Evolutionary conservation across 768 basidiomycete genomes (phyloP).

Genomic region (Tylopilus vinaceipallidus): DNA sequence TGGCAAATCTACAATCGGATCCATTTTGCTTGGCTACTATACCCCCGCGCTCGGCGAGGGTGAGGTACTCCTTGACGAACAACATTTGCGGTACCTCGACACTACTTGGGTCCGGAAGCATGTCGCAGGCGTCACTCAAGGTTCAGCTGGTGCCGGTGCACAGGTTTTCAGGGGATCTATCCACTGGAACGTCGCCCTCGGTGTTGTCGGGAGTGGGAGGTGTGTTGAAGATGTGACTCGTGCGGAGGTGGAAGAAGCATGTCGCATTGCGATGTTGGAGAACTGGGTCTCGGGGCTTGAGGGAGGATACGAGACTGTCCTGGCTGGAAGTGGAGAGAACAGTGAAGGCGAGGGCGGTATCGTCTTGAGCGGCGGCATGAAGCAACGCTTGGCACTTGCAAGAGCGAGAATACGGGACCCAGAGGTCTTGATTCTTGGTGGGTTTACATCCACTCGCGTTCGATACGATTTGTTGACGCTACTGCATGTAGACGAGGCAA

Average conservation of each 20-base stretch:
- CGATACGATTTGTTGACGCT: neutral
- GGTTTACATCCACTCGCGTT: conserved; percentile 28
- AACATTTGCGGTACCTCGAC: conserved; percentile 75
- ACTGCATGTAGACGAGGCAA: conserved; percentile 63
- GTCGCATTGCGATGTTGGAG: conserved; percentile 80
- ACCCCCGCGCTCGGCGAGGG: conserved; percentile 50
- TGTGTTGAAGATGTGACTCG: conserved; percentile 52
- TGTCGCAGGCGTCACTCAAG: conserved; percentile 78
- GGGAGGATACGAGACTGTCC: conserved; percentile 79
- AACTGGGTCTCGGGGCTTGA: conserved; percentile 86
- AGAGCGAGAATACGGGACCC: conserved; percentile 84
- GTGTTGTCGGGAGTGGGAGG: conserved; percentile 49
- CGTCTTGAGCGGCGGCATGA: conserved; percentile 86
- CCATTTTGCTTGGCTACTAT: conserved; percentile 73
- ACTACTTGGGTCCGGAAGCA: conserved; percentile 61
- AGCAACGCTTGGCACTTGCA: conserved; percentile 87
- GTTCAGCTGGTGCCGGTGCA: conserved; percentile 46
- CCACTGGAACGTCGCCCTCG: conserved; percentile 86
- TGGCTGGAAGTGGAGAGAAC: conserved; percentile 49
- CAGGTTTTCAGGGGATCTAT: conserved; percentile 72
- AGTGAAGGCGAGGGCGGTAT: conserved; percentile 49
- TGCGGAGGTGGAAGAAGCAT: conserved; percentile 76
- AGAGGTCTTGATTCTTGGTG: conserved; percentile 86
- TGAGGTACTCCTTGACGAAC: conserved; percentile 75
- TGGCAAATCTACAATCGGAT: conserved; percentile 72